Evolutionary conservation across 2,329 filamentous ascomycete genomes (phyloP).

Genomic region (Cladosporium velox): DNA sequence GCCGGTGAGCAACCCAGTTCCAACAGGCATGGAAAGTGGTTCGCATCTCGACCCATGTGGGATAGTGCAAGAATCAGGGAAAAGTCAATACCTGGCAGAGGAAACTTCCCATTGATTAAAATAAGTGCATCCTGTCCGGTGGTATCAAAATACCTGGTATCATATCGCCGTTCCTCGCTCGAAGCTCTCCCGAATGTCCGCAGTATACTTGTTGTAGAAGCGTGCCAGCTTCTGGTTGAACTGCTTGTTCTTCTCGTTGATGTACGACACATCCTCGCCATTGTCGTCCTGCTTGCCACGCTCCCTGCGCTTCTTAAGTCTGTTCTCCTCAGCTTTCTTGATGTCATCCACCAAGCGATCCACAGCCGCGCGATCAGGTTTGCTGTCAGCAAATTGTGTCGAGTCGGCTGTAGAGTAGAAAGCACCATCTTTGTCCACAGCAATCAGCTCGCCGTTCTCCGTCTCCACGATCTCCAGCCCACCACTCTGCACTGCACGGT

Average conservation of each 20-base stretch:
- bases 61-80: neutral
- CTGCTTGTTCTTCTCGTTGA: slow-evolving; percentile 99
- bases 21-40: neutral
- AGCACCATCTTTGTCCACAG: slow-evolving; percentile 84
- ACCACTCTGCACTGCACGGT: slow-evolving; percentile 79
- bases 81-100: neutral
- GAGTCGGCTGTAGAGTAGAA: slow-evolving; percentile 90
- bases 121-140: neutral
- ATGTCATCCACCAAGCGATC: slow-evolving; percentile 86
- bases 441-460: slow-evolving; percentile 90
- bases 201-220: slow-evolving; percentile 99
- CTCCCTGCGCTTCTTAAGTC: slow-evolving; percentile 83
- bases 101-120: neutral
- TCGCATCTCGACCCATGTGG: neutral
- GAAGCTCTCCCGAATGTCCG: slow-evolving; percentile 95
- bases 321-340: slow-evolving; percentile 81
- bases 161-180: slow-evolving; percentile 96
- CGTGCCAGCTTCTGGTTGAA: slow-evolving; percentile 96
- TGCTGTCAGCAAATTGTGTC: slow-evolving; percentile 77
- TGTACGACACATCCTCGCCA: slow-evolving; percentile 91
- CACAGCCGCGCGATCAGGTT: slow-evolving; percentile 81
- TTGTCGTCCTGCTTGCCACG: slow-evolving; percentile 72
- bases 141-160: slow-evolving; percentile 24
- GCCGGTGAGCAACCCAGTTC: neutral
- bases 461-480: slow-evolving; percentile 93